Evolutionary conservation across 495 filamentous ascomycete species (phyloP).

Genomic region (Aspergillus heteromorphus): DNA sequence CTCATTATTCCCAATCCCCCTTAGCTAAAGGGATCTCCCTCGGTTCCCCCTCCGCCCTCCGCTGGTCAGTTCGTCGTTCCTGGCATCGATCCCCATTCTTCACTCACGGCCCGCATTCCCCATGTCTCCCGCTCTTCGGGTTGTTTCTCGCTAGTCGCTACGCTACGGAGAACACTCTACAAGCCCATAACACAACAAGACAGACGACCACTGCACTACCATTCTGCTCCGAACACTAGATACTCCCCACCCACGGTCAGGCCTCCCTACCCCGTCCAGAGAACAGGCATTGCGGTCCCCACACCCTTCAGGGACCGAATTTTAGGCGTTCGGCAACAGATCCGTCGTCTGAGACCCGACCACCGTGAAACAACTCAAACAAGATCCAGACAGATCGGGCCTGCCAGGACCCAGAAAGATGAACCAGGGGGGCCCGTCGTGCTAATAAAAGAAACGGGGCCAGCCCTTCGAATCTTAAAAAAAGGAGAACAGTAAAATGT

Average conservation of each 20-base stretch:
- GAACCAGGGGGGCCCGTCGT: background rate
- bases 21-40: background rate
- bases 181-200: too few species aligned
- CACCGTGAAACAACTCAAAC: background rate
- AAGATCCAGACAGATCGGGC: background rate
- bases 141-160: too few species aligned
- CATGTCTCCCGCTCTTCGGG: background rate
- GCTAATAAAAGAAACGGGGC: background rate
- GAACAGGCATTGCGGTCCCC: background rate
- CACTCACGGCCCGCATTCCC: background rate
- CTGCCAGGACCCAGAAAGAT: background rate
- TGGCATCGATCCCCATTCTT: background rate
- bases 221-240: too few species aligned
- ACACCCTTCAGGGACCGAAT: background rate
- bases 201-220: too few species aligned
- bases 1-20: background rate
- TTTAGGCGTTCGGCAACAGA: background rate
- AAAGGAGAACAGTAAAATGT: background rate
- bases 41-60: background rate
- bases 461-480: background rate
- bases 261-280: background rate
- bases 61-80: too few species aligned
- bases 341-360: conserved; percentile 1
- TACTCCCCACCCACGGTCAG: background rate
- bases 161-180: too few species aligned